Percentiles rank a stretch among this genome's conserved stretches.
Conservation (phyloP, 2,329 filamentous ascomycete genomes). For the Hyphodiscus sp. region DNA sequence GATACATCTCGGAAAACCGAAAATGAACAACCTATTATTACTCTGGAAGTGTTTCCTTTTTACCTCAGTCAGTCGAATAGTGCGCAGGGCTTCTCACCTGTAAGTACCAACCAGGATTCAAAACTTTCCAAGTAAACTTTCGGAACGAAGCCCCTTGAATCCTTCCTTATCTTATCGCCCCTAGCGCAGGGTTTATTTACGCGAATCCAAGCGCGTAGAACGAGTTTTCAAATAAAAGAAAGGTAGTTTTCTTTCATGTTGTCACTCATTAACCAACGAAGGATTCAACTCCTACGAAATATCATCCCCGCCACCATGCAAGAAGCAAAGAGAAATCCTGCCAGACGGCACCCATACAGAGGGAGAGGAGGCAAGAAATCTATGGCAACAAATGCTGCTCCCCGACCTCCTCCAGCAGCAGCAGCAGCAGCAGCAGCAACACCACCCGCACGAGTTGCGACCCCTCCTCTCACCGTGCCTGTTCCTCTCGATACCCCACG, state of each 20-base stretch:
- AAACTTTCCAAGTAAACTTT: no score
- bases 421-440: constrained; percentile 8
- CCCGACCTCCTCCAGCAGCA: constrained; percentile 9
- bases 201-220: not conserved
- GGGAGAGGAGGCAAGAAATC: constrained; percentile 18
- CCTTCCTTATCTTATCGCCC: not conserved
- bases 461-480: constrained; percentile 32
- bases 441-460: constrained; percentile 32
- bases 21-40: no score
- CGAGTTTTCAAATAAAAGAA: not conserved
- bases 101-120: no score
- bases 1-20: no score
- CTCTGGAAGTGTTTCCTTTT: no score
- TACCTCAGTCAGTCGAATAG: no score
- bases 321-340: constrained; percentile 16
- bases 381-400: constrained; percentile 16
- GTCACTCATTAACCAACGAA: not conserved
- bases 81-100: no score
- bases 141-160: no score
- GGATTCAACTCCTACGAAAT: not conserved
- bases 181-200: not conserved
- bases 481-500: constrained; percentile 39
- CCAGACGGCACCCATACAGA: constrained; percentile 17
- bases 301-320: constrained; percentile 16
- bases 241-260: not conserved